Evolutionary conservation across 73 alveolate species (phyloP).

Genomic region (Effrenium voratum): DNA sequence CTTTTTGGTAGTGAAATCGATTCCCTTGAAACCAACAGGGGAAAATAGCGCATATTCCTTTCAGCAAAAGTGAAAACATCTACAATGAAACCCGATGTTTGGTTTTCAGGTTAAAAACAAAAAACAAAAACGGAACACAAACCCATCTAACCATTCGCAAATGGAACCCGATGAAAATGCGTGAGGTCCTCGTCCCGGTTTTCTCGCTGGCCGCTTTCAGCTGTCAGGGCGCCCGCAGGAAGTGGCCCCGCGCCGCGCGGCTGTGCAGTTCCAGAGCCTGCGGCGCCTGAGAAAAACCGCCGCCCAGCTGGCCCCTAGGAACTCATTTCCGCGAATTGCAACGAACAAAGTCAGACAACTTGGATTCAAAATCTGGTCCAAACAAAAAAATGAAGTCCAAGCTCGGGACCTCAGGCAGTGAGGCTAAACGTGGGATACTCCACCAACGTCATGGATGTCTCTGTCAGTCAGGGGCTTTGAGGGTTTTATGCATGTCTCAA

Average conservation of each 20-base stretch:
- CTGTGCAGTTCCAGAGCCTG: conserved; percentile 41
- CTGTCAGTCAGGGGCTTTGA: background rate
- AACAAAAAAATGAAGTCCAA: background rate
- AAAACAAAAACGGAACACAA: background rate
- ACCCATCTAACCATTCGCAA: background rate
- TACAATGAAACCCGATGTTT: no score
- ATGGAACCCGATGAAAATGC: background rate
- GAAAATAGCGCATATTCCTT: no score
- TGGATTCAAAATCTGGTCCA: background rate
- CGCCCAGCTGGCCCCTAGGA: background rate
- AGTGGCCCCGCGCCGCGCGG: conserved; percentile 42
- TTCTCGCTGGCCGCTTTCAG: background rate
- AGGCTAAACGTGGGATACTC: no score
- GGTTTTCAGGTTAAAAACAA: background rate
- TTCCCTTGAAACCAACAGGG: no score
- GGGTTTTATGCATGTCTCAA: no score
- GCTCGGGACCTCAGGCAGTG: background rate
- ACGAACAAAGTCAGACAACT: background rate
- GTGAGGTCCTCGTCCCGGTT: background rate
- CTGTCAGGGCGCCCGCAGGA: conserved; percentile 26
- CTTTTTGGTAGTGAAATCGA: no score
- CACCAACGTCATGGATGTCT: background rate
- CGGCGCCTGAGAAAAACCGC: no score
- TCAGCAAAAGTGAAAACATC: no score
- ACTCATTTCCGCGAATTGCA: background rate